These are phyloP conservation scores for Sarcomyxa edulis DNA, from an alignment of 768 basidiomycete genomes.

Conservation along the genomic window DNA sequence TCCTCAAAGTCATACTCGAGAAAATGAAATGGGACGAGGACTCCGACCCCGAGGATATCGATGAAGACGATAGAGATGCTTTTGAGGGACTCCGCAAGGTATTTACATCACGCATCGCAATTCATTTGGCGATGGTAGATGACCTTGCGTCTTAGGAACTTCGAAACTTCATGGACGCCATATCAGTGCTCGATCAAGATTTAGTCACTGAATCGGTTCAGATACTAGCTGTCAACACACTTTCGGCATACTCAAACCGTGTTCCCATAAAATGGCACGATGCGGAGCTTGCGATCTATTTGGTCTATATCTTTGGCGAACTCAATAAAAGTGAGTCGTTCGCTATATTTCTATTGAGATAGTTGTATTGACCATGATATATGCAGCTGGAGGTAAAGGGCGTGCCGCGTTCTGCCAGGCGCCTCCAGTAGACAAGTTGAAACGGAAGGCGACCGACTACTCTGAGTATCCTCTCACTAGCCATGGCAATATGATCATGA, in stretches of 20 bases:
- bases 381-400: constrained; percentile 70
- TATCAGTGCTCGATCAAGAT: constrained; percentile 79
- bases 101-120: constrained; percentile 11
- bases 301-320: constrained; percentile 93
- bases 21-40: constrained; percentile 92
- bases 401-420: constrained; percentile 84
- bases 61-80: constrained; percentile 80
- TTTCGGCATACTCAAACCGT: constrained; percentile 64
- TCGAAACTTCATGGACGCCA: constrained; percentile 80
- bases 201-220: constrained; percentile 78
- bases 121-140: constrained; percentile 1
- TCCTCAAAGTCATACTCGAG: constrained; percentile 72
- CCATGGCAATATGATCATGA: constrained; percentile 85
- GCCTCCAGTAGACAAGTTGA: constrained; percentile 62
- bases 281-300: constrained; percentile 88
- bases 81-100: constrained; percentile 89
- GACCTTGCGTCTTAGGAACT: constrained; percentile 55
- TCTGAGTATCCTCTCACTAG: constrained; percentile 80
- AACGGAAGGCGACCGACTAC: constrained; percentile 62
- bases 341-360: not conserved
- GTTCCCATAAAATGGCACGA: constrained; percentile 80
- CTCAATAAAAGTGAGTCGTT: constrained; percentile 72
- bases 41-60: constrained; percentile 74
- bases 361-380: constrained; percentile 7
- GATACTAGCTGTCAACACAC: constrained; percentile 66